Evolutionary conservation across 2,329 filamentous ascomycete species (phyloP).

Genomic region (Elsinoe perseae): DNA sequence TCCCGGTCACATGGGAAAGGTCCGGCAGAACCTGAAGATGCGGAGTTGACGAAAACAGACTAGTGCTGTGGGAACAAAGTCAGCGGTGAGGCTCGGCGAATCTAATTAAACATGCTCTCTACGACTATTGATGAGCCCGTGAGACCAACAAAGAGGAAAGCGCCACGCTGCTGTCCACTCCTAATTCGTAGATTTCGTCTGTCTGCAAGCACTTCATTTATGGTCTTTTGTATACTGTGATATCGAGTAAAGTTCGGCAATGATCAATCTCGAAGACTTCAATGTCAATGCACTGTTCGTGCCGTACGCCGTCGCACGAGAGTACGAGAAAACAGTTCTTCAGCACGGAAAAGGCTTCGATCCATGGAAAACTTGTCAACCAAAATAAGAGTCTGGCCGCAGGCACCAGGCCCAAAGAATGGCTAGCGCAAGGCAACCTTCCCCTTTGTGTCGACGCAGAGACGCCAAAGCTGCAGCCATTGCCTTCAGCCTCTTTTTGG

Average conservation of each 20-base stretch:
- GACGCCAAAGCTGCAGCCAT: slow-evolving; percentile 7
- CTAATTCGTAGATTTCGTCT: background rate
- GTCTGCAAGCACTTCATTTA: background rate
- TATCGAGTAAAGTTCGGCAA: background rate
- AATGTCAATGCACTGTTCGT: slow-evolving; percentile 2
- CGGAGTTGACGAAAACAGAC: slow-evolving; percentile 9
- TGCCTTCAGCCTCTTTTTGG: slow-evolving; percentile 9
- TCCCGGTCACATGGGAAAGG: background rate
- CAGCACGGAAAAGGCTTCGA: background rate
- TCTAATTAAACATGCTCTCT: slow-evolving; percentile 11
- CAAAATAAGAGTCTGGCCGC: background rate
- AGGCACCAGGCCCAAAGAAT: background rate
- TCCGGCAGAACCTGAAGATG: background rate
- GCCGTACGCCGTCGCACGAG: slow-evolving; percentile 12
- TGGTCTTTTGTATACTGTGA: background rate
- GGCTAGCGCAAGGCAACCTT: background rate
- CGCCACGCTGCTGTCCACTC: background rate
- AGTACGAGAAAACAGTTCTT: slow-evolving; percentile 8
- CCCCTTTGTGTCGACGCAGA: slow-evolving; percentile 9
- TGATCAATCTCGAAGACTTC: background rate
- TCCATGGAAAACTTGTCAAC: background rate
- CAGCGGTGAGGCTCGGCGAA: background rate
- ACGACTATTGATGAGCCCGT: slow-evolving; percentile 7
- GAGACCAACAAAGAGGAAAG: slow-evolving; percentile 7
- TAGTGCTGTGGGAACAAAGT: slow-evolving; percentile 6